Conservation (phyloP, 768 basidiomycete genomes). For the Artomyces pyxidatus region DNA sequence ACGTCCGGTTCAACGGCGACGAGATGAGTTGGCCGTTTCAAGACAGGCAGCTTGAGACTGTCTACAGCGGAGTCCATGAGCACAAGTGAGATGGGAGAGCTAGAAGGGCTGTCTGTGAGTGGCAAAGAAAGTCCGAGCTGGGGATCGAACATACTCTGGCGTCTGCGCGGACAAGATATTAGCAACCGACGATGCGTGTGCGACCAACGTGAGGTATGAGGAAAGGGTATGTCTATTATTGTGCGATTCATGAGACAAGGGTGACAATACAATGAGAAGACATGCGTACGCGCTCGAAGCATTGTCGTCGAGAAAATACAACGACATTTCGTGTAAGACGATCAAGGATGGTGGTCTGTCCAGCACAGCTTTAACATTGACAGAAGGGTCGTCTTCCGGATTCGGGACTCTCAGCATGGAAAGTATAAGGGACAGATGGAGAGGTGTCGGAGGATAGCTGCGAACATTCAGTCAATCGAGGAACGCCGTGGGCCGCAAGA, state of each 20-base stretch:
- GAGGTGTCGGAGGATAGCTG: slow-evolving; percentile 10
- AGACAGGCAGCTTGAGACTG: slow-evolving; percentile 4
- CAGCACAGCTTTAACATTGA: neutral
- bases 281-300: neutral
- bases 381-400: neutral
- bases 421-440: slow-evolving; percentile 9
- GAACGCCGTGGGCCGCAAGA: neutral
- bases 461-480: neutral
- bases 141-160: slow-evolving; percentile 4
- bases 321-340: slow-evolving; percentile 14
- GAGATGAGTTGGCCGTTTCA: neutral
- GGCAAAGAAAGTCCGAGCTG: neutral
- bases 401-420: slow-evolving; percentile 11
- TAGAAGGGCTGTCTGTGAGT: neutral
- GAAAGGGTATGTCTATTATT: slow-evolving; percentile 5
- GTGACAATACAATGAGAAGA: neutral
- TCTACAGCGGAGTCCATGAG: slow-evolving; percentile 15
- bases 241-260: neutral
- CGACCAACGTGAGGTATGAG: slow-evolving; percentile 12
- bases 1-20: neutral
- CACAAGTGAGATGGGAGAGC: slow-evolving; percentile 6
- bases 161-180: slow-evolving; percentile 3
- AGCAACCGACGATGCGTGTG: slow-evolving; percentile 5
- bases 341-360: slow-evolving; percentile 7
- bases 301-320: slow-evolving; percentile 10